Conservation (phyloP, 2,329 filamentous ascomycete genomes). For the Aspergillus udagawae region DNA sequence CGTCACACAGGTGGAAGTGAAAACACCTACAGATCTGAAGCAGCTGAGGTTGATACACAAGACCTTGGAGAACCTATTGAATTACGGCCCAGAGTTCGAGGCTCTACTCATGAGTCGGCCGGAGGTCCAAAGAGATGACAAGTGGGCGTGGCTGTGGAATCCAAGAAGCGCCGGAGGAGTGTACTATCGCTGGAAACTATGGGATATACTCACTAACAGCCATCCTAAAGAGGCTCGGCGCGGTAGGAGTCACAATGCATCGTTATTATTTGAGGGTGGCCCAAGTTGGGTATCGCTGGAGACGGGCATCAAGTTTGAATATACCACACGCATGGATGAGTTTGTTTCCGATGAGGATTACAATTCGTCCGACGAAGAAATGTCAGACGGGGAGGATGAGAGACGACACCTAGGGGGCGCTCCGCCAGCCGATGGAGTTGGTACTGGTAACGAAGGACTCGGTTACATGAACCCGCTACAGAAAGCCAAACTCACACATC, state of each 20-base stretch:
- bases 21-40: slow-evolving; percentile 71
- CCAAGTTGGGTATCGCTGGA: slow-evolving; percentile 75
- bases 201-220: slow-evolving; percentile 74
- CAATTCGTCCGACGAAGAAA: slow-evolving; percentile 81
- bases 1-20: slow-evolving; percentile 64
- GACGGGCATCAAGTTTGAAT: slow-evolving; percentile 73
- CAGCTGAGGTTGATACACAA: slow-evolving; percentile 82
- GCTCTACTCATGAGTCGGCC: slow-evolving; percentile 83
- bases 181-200: slow-evolving; percentile 90
- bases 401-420: slow-evolving; percentile 41
- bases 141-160: slow-evolving; percentile 94
- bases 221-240: slow-evolving; percentile 33
- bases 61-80: slow-evolving; percentile 73
- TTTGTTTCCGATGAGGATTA: slow-evolving; percentile 82
- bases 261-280: slow-evolving; percentile 66
- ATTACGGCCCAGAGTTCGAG: slow-evolving; percentile 82
- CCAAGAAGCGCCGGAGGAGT: slow-evolving; percentile 72
- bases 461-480: slow-evolving; percentile 76
- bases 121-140: slow-evolving; percentile 79
- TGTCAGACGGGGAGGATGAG: slow-evolving; percentile 47
- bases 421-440: slow-evolving; percentile 38
- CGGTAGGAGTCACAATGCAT: slow-evolving; percentile 51
- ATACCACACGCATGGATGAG: slow-evolving; percentile 69
- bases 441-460: slow-evolving; percentile 44
- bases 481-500: slow-evolving; percentile 77